Base-by-base conservation (phyloP, 1,139 yeast species). In the Casaregolazyma suthepensis region DNA sequence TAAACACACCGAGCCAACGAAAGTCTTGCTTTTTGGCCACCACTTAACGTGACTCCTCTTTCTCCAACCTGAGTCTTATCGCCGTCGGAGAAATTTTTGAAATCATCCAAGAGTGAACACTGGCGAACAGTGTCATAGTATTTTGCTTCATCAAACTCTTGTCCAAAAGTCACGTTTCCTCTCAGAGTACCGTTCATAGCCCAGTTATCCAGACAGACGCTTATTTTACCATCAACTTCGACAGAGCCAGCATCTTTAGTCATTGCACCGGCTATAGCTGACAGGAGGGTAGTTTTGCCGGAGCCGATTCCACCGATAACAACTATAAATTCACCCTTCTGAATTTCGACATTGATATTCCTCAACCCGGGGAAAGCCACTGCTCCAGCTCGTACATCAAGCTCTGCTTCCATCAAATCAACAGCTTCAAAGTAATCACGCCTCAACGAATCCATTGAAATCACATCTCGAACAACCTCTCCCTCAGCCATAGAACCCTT, bases 11-110 rank as follows among this genome's bases (percentile, higher is more conserved):
- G 77, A 1, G 94, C 94, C 56, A 86, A 71, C 62, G 81, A 82
- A 59, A 85, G 76, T 65, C 91, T 73, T 3, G 91, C 89, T 69
- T 85, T 87, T 69, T 86, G 94, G 50, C 94, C 94, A 57, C 94
- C 94, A 2, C 91, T 84, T 46, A 87, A 68, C 0, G 88, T 85
- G 56, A 86, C 83, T 63, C 94, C 95, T 63, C 88, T 77, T 66
- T 86, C 94, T 59, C 93, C 93, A 59, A 85, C 81, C 68, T 85
- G 91, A 1, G 94, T 85, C 49, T 66, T 63, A 63, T 87, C 94
- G 55, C 91, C 90, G 45, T 83, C 87, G 5, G 87, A 84, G 52
- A 86, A 71, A 46, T 75, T 72, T 26, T 77, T 78, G 58, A 84
- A 71, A 68, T 85, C 90, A 52, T 78, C 78, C 23, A 71, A 70